These are phyloP conservation scores for Beauveria medogensis DNA, from an alignment of 2,329 filamentous ascomycete species.

Conservation along the genomic window DNA sequence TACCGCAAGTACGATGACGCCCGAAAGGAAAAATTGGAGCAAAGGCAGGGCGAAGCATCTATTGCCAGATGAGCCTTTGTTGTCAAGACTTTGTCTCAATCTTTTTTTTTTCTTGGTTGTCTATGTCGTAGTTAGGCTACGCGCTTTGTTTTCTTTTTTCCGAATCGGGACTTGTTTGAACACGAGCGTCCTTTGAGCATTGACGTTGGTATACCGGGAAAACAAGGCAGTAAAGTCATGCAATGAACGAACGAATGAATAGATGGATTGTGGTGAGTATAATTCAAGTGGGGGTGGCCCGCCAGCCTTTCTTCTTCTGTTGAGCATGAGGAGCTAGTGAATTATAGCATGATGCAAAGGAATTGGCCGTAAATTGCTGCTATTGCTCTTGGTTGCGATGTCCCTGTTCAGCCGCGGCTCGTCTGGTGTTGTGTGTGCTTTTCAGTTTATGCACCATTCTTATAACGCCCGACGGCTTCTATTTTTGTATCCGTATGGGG, in stretches of 20 bases:
- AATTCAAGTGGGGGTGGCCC: background rate
- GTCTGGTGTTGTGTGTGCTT: no score
- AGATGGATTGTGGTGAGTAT: no score
- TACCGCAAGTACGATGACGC: background rate
- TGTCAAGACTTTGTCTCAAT: background rate
- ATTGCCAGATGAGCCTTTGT: no score
- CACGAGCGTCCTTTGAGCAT: background rate
- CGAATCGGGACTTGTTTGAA: background rate
- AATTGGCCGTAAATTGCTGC: no score
- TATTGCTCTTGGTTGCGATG: no score
- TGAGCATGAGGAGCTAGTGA: background rate
- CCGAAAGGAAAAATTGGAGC: background rate
- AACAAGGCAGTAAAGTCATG: background rate
- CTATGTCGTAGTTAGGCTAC: no score
- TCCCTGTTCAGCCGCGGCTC: no score
- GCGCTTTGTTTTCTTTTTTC: background rate
- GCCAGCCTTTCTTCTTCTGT: background rate
- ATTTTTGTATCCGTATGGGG: no score
- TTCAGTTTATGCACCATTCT: background rate
- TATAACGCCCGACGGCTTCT: no score
- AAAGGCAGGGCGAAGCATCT: background rate
- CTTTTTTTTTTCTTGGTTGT: background rate
- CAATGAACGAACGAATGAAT: background rate
- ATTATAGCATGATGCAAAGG: no score
- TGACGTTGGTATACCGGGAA: background rate